Evolutionary conservation across 805 yeast genomes (phyloP).

Genomic region (Candida nemodendra): DNA sequence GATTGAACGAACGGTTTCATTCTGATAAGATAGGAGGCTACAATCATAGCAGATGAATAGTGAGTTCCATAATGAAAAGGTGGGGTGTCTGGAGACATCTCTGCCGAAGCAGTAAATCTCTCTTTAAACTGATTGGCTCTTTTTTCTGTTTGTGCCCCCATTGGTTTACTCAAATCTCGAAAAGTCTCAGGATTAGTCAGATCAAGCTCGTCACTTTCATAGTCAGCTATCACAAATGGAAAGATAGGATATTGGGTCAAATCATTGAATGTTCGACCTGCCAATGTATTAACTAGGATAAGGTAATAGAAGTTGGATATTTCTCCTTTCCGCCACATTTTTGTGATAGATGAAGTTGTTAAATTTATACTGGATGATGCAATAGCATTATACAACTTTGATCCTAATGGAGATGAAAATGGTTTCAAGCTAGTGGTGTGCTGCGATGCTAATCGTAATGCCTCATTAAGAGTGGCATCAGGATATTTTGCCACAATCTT

Average conservation of each 20-base stretch:
- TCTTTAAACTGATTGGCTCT: conserved; percentile 67
- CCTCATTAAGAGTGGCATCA: conserved; percentile 55
- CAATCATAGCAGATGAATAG: conserved; percentile 92
- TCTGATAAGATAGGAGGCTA: conserved; percentile 74
- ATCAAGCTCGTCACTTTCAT: conserved; percentile 68
- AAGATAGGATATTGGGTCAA: conserved; percentile 88
- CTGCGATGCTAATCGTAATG: conserved; percentile 48
- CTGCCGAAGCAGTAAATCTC: conserved; percentile 66
- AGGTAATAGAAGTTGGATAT: conserved; percentile 81
- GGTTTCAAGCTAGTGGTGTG: conserved; percentile 18
- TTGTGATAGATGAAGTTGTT: conserved; percentile 49
- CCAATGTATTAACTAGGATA: conserved; percentile 76
- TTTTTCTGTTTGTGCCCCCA: conserved; percentile 77
- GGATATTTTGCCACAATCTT: conserved; percentile 48
- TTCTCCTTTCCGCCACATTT: conserved; percentile 73
- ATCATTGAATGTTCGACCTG: conserved; percentile 88
- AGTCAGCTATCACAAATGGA: conserved; percentile 89
- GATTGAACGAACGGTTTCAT: conserved; percentile 80
- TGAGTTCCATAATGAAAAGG: conserved; percentile 94
- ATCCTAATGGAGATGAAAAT: conserved; percentile 30
- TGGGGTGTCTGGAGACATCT: conserved; percentile 52
- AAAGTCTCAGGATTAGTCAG: conserved; percentile 57
- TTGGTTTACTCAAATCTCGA: conserved; percentile 80
- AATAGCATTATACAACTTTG: conserved; percentile 47
- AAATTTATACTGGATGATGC: conserved; percentile 20